These are phyloP conservation scores for Mortierella sp. DNA, from an alignment of 371 early-diverging fungal species.

Conservation along the genomic window DNA sequence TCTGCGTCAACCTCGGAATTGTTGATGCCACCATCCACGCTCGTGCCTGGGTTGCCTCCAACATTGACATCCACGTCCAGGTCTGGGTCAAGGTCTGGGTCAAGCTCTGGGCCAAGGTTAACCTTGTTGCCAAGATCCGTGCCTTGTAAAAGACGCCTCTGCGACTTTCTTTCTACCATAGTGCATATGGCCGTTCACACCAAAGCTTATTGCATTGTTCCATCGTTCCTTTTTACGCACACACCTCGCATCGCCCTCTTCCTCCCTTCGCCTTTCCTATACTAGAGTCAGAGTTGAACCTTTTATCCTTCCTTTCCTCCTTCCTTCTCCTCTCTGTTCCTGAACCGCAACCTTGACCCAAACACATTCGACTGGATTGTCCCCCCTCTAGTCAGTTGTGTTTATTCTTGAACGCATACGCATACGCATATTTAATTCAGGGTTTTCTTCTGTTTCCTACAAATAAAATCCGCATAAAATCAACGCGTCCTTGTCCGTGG, in stretches of 20 bases:
- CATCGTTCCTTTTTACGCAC: neutral
- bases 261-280: neutral
- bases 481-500: neutral
- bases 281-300: constrained; percentile 13
- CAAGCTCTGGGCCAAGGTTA: constrained; percentile 13
- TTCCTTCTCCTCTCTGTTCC: neutral
- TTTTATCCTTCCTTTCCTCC: neutral
- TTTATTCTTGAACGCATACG: neutral
- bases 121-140: neutral
- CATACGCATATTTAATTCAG: neutral
- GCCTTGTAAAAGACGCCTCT: constrained; percentile 7
- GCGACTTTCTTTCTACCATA: neutral
- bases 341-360: neutral
- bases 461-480: neutral
- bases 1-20: constrained; percentile 12
- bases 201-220: constrained; percentile 2
- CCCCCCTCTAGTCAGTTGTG: neutral
- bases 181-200: neutral
- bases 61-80: constrained; percentile 14
- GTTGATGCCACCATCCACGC: constrained; percentile 2
- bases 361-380: neutral
- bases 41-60: constrained; percentile 14
- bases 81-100: constrained; percentile 11
- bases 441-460: neutral
- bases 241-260: neutral